Conservation (phyloP, 768 basidiomycete species). For the Suillus decipiens region DNA sequence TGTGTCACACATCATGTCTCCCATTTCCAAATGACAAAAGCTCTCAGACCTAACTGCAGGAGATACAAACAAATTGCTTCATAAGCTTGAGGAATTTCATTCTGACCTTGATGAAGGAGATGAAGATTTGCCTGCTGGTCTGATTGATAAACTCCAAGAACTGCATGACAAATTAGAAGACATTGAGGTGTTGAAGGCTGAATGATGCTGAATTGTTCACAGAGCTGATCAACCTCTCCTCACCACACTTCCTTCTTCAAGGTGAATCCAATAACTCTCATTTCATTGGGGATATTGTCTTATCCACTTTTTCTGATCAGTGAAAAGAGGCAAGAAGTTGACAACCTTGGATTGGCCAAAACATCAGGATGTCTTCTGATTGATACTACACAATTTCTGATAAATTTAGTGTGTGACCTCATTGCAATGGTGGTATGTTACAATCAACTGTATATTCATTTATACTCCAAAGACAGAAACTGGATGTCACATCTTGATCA, state of each 20-base stretch:
- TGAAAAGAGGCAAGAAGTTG: slow-evolving; percentile 9
- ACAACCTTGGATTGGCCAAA: slow-evolving; percentile 11
- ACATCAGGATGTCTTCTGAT: slow-evolving; percentile 10
- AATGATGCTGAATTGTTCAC: not conserved
- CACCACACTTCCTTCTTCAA: not conserved
- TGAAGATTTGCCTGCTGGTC: slow-evolving; percentile 16
- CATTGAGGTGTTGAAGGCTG: not conserved
- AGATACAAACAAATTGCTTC: slow-evolving; percentile 15
- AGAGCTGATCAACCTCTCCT: not conserved
- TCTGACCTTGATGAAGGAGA: slow-evolving; percentile 20
- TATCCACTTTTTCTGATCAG: slow-evolving; percentile 18
- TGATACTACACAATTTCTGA: not conserved
- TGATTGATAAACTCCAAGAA: slow-evolving; percentile 12
- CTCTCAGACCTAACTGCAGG: slow-evolving; percentile 13
- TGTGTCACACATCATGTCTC: not conserved
- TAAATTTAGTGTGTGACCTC: not conserved
- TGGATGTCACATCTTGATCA: not conserved
- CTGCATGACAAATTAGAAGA: slow-evolving; percentile 13
- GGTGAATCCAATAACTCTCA: not conserved
- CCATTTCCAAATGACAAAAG: not conserved
- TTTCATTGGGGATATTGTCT: not conserved
- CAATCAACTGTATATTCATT: not conserved
- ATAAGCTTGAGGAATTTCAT: slow-evolving; percentile 15
- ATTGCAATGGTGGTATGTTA: not conserved
- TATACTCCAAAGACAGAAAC: not conserved